These are phyloP conservation scores for Fusarium longipes DNA, from an alignment of 2,329 filamentous ascomycete species.

Conservation along the genomic window DNA sequence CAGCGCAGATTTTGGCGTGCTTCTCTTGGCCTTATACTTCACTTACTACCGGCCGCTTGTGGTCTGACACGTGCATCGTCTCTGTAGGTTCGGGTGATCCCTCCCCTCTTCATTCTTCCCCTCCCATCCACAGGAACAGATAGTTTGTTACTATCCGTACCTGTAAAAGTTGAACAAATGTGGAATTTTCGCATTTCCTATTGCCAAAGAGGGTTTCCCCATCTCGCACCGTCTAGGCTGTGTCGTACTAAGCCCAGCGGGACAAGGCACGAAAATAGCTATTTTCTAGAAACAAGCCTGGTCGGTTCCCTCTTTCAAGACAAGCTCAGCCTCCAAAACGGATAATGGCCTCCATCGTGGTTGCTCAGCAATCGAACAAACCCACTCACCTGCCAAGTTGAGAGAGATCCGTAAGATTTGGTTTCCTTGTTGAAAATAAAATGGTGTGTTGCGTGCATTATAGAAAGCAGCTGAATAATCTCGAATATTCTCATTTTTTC, in stretches of 20 bases:
- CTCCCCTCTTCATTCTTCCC: not conserved
- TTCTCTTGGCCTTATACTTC: conserved; percentile 20
- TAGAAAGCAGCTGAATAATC: conserved; percentile 11
- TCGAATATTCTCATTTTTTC: conserved; percentile 20
- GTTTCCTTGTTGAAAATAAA: not conserved
- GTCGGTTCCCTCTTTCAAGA: conserved; percentile 32
- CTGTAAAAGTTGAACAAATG: not conserved
- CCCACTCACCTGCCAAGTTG: conserved; percentile 9
- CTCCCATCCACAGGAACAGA: conserved; percentile 22
- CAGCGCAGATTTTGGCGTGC: not conserved
- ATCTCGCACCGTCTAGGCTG: conserved; percentile 16
- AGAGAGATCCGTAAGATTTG: conserved; percentile 8
- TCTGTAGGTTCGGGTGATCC: conserved; percentile 36
- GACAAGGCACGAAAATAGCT: conserved; percentile 11
- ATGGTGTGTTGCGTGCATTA: not conserved
- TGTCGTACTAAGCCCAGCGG: conserved; percentile 19
- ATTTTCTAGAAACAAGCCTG: conserved; percentile 15
- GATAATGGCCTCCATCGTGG: not conserved
- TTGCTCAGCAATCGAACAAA: conserved; percentile 15
- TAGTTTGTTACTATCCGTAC: not conserved
- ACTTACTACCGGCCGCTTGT: conserved; percentile 40
- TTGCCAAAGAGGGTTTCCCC: not conserved
- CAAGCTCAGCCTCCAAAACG: conserved; percentile 26
- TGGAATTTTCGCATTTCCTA: not conserved
- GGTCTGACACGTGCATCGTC: conserved; percentile 51